These are phyloP conservation scores for Talinum fruticosum DNA, from an alignment of 148 eudicot genomes.

Conservation along the genomic window DNA sequence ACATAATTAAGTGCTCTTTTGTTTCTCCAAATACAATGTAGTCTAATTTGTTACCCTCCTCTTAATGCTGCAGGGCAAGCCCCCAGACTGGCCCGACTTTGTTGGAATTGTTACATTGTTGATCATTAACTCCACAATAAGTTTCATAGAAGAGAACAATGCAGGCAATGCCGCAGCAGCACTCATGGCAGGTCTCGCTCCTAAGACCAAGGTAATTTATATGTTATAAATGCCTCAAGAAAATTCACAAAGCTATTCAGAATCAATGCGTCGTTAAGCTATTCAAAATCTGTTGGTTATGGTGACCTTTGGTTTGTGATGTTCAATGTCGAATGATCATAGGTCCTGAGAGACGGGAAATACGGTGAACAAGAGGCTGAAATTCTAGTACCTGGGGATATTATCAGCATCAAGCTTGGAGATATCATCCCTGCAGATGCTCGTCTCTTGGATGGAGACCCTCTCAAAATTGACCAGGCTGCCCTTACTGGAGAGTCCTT, in stretches of 20 bases:
- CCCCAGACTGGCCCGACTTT: constrained; percentile 85
- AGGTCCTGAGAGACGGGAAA: constrained; percentile 63
- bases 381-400: constrained; percentile 71
- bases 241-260: background rate
- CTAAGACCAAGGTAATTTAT: constrained; percentile 58
- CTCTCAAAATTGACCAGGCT: constrained; percentile 77
- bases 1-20: too few relatives aligned
- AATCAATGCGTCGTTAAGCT: too few relatives aligned
- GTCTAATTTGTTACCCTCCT: background rate
- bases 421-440: constrained; percentile 84
- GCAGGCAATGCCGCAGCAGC: constrained; percentile 91
- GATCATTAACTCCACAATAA: constrained; percentile 71
- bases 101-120: constrained; percentile 56
- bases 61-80: constrained; percentile 48
- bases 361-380: constrained; percentile 69
- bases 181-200: constrained; percentile 89
- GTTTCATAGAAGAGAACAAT: constrained; percentile 76
- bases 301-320: background rate
- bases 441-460: constrained; percentile 72
- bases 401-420: constrained; percentile 70
- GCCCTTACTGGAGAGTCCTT: constrained; percentile 85
- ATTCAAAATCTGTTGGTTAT: too few relatives aligned
- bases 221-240: background rate
- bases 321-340: background rate
- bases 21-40: background rate